Evolutionary conservation across 768 basidiomycete species (phyloP).

Genomic region (Lactarius deliciosus): DNA sequence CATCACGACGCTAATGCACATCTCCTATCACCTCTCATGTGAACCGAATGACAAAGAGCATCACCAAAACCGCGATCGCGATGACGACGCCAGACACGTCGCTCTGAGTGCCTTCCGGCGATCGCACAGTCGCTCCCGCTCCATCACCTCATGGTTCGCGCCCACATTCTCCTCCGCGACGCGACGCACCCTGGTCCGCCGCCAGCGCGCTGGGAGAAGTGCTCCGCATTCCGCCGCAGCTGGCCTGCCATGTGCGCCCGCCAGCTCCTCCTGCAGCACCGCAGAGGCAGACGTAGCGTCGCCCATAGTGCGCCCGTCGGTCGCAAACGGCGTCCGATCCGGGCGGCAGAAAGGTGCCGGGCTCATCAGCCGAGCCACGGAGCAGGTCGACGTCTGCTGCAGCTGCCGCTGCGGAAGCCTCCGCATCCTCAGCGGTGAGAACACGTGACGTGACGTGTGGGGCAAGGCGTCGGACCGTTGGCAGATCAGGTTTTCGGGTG

Average conservation of each 20-base stretch:
- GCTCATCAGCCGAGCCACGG: constrained; percentile 4
- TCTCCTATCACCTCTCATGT: constrained; percentile 38
- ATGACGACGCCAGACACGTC: constrained; percentile 63
- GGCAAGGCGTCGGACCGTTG: constrained; percentile 6
- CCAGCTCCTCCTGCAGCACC: constrained; percentile 43
- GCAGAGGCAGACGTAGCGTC: constrained; percentile 37
- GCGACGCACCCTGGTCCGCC: too few relatives aligned
- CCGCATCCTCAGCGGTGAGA: background rate
- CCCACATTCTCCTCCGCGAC: too few relatives aligned
- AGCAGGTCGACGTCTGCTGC: constrained; percentile 16
- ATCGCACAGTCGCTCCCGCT: constrained; percentile 6
- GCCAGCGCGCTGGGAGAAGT: too few relatives aligned
- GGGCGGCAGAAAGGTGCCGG: constrained; percentile 37
- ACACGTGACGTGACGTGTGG: constrained; percentile 30
- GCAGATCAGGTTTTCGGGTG: background rate
- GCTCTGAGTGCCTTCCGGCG: constrained; percentile 51
- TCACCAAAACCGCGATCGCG: constrained; percentile 65
- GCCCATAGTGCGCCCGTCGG: constrained; percentile 19
- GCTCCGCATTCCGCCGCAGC: too few relatives aligned
- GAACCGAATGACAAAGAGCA: constrained; percentile 71
- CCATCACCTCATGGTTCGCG: too few relatives aligned
- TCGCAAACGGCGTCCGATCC: constrained; percentile 24
- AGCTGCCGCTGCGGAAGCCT: background rate
- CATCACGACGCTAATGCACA: too few relatives aligned
- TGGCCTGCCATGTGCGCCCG: constrained; percentile 55